Percentiles rank a stretch among this genome's conserved stretches.
Evolutionary conservation across 106 monocot genomes (phyloP).

Genomic region (Alisma plantagoaquatica): DNA sequence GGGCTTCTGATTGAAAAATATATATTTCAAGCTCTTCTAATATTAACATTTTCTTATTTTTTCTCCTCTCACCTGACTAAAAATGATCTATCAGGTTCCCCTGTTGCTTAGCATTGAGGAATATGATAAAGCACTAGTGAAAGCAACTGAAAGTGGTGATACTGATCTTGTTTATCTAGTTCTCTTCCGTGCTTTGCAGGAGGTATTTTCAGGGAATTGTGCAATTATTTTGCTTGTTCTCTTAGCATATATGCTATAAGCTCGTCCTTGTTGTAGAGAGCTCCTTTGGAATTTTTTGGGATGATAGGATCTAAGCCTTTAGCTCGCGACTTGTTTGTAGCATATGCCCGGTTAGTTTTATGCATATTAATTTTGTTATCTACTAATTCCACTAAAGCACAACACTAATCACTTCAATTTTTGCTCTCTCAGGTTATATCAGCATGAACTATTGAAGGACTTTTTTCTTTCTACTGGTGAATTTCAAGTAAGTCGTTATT

Average conservation of each 20-base stretch:
- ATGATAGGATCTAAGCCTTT: conserved; percentile 81
- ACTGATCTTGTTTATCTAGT: conserved; percentile 96
- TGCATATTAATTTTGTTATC: not conserved
- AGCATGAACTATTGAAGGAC: conserved; percentile 84
- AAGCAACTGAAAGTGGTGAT: conserved; percentile 96
- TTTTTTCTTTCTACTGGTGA: conserved; percentile 80
- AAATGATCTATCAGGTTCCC: conserved; percentile 89
- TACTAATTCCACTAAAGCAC: not conserved
- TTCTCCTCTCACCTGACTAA: too few relatives aligned
- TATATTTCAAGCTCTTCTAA: too few relatives aligned
- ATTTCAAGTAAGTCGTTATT: conserved; percentile 60
- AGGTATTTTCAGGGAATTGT: conserved; percentile 69
- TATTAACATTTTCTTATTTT: too few relatives aligned
- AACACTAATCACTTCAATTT: too few relatives aligned
- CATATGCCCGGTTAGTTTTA: conserved; percentile 65
- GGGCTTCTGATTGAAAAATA: too few relatives aligned
- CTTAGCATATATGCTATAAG: not conserved
- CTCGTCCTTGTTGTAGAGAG: conserved; percentile 31
- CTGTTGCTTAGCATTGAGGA: conserved; percentile 89
- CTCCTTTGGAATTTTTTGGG: conserved; percentile 68
- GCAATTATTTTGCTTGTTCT: not conserved
- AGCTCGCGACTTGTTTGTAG: conserved; percentile 85
- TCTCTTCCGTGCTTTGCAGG: conserved; percentile 88
- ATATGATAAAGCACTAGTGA: conserved; percentile 66
- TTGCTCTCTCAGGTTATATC: conserved; percentile 57